Conservation (phyloP, 768 basidiomycete genomes). For the Mycena alexandri region DNA sequence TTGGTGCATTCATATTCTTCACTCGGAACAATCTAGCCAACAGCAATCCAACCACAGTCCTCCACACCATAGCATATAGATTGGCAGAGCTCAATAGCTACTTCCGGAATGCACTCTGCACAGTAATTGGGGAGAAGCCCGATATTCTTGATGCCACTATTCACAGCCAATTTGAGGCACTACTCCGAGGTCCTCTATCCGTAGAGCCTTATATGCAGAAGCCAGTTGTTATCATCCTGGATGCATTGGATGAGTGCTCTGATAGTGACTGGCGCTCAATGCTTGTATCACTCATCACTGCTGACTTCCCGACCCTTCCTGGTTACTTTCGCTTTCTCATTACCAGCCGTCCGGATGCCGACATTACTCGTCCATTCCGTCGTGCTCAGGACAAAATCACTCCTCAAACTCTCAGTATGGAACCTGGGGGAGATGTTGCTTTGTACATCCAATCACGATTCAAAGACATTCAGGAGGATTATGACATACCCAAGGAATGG, state of each 20-base stretch:
- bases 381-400: neutral
- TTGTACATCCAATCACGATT: conserved; percentile 11
- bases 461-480: neutral
- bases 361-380: conserved; percentile 29
- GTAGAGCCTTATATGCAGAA: conserved; percentile 9
- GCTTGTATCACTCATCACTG: conserved; percentile 30
- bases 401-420: neutral
- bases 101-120: neutral
- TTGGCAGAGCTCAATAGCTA: conserved; percentile 14
- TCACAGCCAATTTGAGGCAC: conserved; percentile 4
- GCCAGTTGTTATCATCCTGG: conserved; percentile 39
- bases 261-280: no score
- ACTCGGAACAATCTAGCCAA: no score
- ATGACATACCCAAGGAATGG: conserved; percentile 15
- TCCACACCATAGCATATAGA: conserved; percentile 30
- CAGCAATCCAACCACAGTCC: conserved; percentile 26
- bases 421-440: conserved; percentile 19
- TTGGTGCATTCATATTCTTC: no score
- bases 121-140: neutral
- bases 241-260: conserved; percentile 43
- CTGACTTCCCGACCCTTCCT: conserved; percentile 29
- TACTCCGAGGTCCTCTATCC: neutral
- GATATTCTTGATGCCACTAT: conserved; percentile 5
- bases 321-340: conserved; percentile 37
- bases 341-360: conserved; percentile 37